Evolutionary conservation across 352 stramenopile species (phyloP), one percentile per base, ranked within the genome.

Genomic region (Phytophthora nicotianae): DNA sequence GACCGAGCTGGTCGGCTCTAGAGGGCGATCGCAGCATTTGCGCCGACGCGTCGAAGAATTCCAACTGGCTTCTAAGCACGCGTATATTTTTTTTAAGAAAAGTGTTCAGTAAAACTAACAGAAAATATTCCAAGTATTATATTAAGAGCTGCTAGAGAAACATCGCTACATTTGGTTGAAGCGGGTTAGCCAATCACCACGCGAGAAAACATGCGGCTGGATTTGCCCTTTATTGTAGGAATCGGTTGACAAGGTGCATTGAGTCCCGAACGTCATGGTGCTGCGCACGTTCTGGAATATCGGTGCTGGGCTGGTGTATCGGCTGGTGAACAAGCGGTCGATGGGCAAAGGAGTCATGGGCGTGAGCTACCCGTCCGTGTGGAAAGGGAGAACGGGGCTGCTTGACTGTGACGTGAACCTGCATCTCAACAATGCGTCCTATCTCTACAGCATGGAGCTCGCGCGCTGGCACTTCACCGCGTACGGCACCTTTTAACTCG

Each of bases 321-420:
- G 76, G 21, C 68, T 80, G 24, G 52, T 84, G 40, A 89, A 80
- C 61, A 87, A 87, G 61, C 62, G 55, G 20, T 72, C 67, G 38
- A 72, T 78, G 53, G 68, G 70, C 24, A 73, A 80, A n/a, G 80
- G 82, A 8, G 38, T 69, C 24, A 52, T 94, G 61, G 81, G 79
- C 27, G 43, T 95, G 62, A 68, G 59, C 21, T 88, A 89, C 49
- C 80, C 85, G 14, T 72, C 83, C 0, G 72, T 95, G 23, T 95
- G 83, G 81, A 81, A 72, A 24, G 82, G 72, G 8, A 79, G 85
- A 11, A 68, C 78, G 5, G 83, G 83, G 0, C 62, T 94, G 17
- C 65, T 94, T 16, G 88, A 96, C 67, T 89, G 83, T 37, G 88
- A 95, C 58, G 57, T 95, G 62, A 95, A 95, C 50, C n/a, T 93